Evolutionary conservation across 192 early-diverging fungal species (phyloP).

Genomic region (Powellomyces hirtus): DNA sequence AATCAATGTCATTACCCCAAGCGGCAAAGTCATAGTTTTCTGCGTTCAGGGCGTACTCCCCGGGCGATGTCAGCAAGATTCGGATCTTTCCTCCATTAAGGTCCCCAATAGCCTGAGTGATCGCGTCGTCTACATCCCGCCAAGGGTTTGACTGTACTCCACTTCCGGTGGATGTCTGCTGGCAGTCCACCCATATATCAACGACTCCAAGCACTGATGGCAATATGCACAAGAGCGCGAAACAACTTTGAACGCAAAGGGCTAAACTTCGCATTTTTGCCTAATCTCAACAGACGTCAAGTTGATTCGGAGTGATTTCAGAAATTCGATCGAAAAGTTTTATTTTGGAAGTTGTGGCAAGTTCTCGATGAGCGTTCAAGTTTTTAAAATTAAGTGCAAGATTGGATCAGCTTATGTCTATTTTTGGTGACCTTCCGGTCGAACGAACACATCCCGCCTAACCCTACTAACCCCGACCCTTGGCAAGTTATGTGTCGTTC

Average conservation of each 20-base stretch:
- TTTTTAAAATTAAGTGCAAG: too few species aligned
- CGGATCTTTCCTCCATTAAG: neutral
- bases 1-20: neutral
- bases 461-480: too few species aligned
- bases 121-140: neutral
- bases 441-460: too few species aligned
- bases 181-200: neutral
- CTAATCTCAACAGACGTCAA: too few species aligned
- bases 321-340: too few species aligned
- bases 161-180: neutral
- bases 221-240: neutral
- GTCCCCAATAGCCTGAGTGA: neutral
- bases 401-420: too few species aligned
- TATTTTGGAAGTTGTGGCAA: too few species aligned
- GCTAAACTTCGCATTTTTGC: neutral
- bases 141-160: neutral
- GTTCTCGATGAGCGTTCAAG: too few species aligned
- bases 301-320: too few species aligned
- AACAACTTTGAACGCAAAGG: neutral
- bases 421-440: too few species aligned
- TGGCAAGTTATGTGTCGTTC: too few species aligned
- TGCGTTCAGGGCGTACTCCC: slow-evolving; percentile 15
- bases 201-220: neutral
- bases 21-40: neutral
- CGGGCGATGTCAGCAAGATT: slow-evolving; percentile 6